Evolutionary conservation across 768 basidiomycete genomes (phyloP).

Genomic region (Kwoniella sp.): DNA sequence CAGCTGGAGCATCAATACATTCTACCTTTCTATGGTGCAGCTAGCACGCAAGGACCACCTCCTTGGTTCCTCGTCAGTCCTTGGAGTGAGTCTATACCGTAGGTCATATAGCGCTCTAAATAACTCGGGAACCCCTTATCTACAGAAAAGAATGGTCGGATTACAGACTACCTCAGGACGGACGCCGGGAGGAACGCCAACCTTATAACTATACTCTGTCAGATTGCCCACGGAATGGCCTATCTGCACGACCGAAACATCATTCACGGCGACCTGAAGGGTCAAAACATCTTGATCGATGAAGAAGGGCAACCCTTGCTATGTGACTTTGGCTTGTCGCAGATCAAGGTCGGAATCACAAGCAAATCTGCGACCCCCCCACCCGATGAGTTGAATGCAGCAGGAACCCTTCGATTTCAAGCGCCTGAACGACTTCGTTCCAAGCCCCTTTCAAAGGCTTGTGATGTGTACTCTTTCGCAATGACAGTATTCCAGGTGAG

Average conservation of each 20-base stretch:
- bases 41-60: slow-evolving; percentile 62
- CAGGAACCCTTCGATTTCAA: slow-evolving; percentile 67
- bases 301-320: slow-evolving; percentile 65
- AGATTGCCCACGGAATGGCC: slow-evolving; percentile 75
- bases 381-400: slow-evolving; percentile 38
- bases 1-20: slow-evolving; percentile 65
- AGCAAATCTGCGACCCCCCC: slow-evolving; percentile 56
- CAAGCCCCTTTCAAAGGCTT: slow-evolving; percentile 55
- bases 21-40: slow-evolving; percentile 70
- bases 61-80: slow-evolving; percentile 79
- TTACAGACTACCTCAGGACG: slow-evolving; percentile 59
- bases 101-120: not conserved
- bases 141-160: slow-evolving; percentile 58
- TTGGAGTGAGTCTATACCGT: slow-evolving; percentile 51
- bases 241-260: slow-evolving; percentile 68
- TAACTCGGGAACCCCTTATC: not conserved
- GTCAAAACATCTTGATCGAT: slow-evolving; percentile 71
- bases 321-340: slow-evolving; percentile 77
- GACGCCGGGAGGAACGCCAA: slow-evolving; percentile 29
- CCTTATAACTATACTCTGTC: slow-evolving; percentile 55
- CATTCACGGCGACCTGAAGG: slow-evolving; percentile 78
- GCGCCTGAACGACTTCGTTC: slow-evolving; percentile 64
- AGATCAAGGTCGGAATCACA: slow-evolving; percentile 69
- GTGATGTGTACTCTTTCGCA: slow-evolving; percentile 67
- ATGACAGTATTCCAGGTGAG: slow-evolving; percentile 64